Evolutionary conservation across 2,329 filamentous ascomycete species (phyloP), one percentile per base, ranked within the genome.

Genomic region (Colletotrichum echinochloae): DNA sequence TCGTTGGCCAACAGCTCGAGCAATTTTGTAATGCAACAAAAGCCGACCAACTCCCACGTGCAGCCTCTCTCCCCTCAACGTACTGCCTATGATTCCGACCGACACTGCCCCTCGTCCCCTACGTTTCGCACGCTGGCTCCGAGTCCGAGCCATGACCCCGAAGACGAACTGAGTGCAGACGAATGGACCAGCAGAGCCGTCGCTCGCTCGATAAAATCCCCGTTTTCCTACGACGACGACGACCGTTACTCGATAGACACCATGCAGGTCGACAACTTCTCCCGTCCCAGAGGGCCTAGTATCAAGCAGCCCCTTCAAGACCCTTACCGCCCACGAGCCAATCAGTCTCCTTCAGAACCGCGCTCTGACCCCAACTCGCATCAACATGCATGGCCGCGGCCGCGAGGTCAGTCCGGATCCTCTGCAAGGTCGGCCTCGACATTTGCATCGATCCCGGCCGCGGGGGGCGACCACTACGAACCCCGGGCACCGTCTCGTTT

Each of bases 251-350:
- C 70, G 39, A 66, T 69, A 26, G 70, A 73, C 35, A 71, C 72
- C 28, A 72, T 72, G 63, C 72, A 70, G 67, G 65, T 88, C 55
- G 85, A 85, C 74, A 90, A 90, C 78, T 90, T 90, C 76, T 90
- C 88, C n/a, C 83, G 88, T 48, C 88, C 88, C 51, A 82, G 88
- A 67, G 88, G 87, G 71, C 80, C 82, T 48, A 89, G 87, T 76
- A 81, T 87, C 70, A 83, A 82, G 66, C 84, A 85, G 71, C 76
- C 81, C 61, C 77, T 78, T 54, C 74, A 77, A 59, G 82, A 84
- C 39, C 73, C 76, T 54, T 72, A 76, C 70, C 80, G 77, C 55
- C 74, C 78, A 46, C 79, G 77, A 35, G 75, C 75, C 35, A 73
- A 76, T 28, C 74, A 71, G 59, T 73, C 76, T n/a, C 73, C 75